Evolutionary conservation across 1,284 basidiomycete species (phyloP), one percentile per base, ranked within the genome.

Genomic region (Rhodotorula sp.): DNA sequence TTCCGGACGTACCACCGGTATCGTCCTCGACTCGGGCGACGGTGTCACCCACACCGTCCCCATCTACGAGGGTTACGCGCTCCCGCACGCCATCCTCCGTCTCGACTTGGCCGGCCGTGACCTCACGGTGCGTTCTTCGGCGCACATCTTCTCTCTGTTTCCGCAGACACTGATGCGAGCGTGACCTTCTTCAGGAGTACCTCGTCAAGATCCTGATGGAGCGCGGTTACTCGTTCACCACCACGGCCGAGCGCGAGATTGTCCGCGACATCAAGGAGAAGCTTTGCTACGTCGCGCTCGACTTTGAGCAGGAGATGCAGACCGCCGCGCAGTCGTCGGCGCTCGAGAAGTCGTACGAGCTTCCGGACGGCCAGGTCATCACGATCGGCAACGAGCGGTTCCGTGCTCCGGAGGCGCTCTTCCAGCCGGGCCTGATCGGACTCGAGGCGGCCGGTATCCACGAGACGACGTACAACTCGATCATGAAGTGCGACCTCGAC

Each of bases 261-360:
- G 94, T 97, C 80, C 88, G 94, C 80, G 94, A 97, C 83, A 95
- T 97, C 87, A 97, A 97, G 87, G 94, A 97, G 87, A 95, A 95
- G 86, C 88, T 97, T 63, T 95, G 93, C 85, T 97, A 97, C 83
- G 93, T 97, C 79, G 94, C 94, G 55, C 88, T 95, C 78, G 94
- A 97, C 85, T 97, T 95, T 80, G 93, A 95, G 84, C 91, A 97
- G 84, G 94, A 97, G 85, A 86, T 97, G 79, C 90, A 93, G 85
- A 94, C 91, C 57, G 92, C 93, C 58, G 90, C 91, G 75, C 91
- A 93, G 82, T 93, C 92, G 43, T 94, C 92, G 69, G 89, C 92
- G 60, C 84, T 95, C 69, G 93, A 95, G 86, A 97, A 95, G 88
- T 90, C 87, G 81, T 97, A 97, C 84, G 93, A 97, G 84, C 86